Evolutionary conservation across 345 rosid genomes (phyloP), one percentile per base, ranked within the genome.

Genomic region (Schrenkiella parvula): DNA sequence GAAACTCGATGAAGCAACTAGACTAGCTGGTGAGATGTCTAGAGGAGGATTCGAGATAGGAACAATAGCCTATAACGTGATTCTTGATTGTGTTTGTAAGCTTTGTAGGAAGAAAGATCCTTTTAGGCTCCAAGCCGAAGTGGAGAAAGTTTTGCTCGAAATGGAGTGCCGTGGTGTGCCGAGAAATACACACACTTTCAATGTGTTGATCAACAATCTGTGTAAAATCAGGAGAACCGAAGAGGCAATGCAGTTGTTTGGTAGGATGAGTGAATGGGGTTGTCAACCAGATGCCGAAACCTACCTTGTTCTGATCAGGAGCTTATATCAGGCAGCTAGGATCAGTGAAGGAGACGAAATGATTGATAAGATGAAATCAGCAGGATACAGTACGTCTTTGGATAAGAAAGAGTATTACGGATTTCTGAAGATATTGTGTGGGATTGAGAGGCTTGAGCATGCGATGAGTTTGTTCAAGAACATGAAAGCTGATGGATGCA

Each of bases 1-100:
- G 68, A 89, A 89, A 65, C 85, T 95, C 4, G 92, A 89, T n/a
- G 93, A 95, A 71, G 99, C 99, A 0, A 88, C 81, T 68, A 82
- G 99, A 67, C 74, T 95, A 72, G 92, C 90, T 13, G 88, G 89
- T 22, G 99, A 95, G 70, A 95, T 91, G 95, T 85, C 86, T 67
- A 84, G 96, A 81, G 99, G 98, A 72, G 97, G 98, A 3, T 93
- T 93, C 50, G 95, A 89, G 93, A 79, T 88, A 18, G 89, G 98
- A 13, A 39, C 85, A 0, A 50, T 53, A 73, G 89, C 95, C 0
- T 93, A 86, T 68, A 91, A 91, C 62, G 67, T 90, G 6, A 82
- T 91, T 37, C 86, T 93, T 64, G 93, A 91, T 74, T 91, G 99
- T 75, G 95, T 88, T 31, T 91, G 93, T 70, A 89, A 81, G 84